phyloP scores from a whole-genome alignment of 2,329 filamentous ascomycete species.

The Aspergillus texensis region DNA sequence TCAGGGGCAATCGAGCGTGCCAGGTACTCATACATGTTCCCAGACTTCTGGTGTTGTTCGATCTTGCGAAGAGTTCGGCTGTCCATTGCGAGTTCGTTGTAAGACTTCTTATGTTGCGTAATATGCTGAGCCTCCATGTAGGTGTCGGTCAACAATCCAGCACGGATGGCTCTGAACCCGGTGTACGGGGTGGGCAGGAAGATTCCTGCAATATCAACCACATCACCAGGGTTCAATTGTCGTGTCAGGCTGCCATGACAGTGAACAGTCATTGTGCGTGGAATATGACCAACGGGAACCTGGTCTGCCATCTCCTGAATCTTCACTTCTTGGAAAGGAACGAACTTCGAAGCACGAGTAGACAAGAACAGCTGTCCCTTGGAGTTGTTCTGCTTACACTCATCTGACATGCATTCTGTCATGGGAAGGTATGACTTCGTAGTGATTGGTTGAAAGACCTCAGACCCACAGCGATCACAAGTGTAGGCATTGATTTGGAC shows the following conservation, averaged over 20 bases:
- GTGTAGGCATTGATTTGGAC: constrained; percentile 98
- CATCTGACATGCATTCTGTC: constrained; percentile 82
- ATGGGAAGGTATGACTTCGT: constrained; percentile 90
- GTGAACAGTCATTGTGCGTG: constrained; percentile 83
- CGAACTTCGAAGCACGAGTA: constrained; percentile 93
- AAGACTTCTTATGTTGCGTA: constrained; percentile 96
- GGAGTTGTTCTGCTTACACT: constrained; percentile 86
- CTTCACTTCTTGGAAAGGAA: constrained; percentile 97
- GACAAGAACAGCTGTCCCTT: constrained; percentile 94
- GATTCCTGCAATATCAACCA: constrained; percentile 91
- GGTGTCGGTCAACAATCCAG: constrained; percentile 94
- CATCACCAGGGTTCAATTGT: constrained; percentile 88
- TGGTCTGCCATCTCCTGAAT: constrained; percentile 99
- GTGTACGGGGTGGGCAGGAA: constrained; percentile 98
- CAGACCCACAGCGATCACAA: constrained; percentile 92
- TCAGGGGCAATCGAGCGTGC: constrained; percentile 96
- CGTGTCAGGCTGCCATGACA: constrained; percentile 86
- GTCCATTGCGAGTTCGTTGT: constrained; percentile 87
- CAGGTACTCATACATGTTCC: constrained; percentile 93
- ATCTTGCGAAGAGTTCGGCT: constrained; percentile 79
- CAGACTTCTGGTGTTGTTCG: constrained; percentile 79
- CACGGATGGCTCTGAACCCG: constrained; percentile 96
- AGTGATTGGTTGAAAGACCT: constrained; percentile 95
- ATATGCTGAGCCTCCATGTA: constrained; percentile 95
- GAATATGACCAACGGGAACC: constrained; percentile 96